Evolutionary conservation across 1,284 basidiomycete species (phyloP).

Genomic region (Sutorius eximius): DNA sequence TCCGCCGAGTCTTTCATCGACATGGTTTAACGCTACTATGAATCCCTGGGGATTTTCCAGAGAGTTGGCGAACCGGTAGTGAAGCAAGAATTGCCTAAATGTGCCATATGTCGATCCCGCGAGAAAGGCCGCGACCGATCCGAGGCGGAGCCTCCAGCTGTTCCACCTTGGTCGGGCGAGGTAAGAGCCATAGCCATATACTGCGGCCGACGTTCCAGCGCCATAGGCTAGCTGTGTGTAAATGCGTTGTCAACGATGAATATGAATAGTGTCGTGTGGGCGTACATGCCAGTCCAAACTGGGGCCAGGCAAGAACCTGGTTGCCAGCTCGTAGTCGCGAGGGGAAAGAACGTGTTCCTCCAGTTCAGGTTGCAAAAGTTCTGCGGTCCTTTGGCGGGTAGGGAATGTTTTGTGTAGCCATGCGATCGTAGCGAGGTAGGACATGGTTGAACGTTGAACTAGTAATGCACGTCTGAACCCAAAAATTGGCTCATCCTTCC

Average conservation of each 20-base stretch:
- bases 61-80: slow-evolving; percentile 46
- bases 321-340: slow-evolving; percentile 55
- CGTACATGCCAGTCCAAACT: slow-evolving; percentile 45
- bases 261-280: background rate
- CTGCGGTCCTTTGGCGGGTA: slow-evolving; percentile 35
- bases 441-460: slow-evolving; percentile 11
- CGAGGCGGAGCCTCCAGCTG: slow-evolving; percentile 25
- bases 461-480: background rate
- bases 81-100: slow-evolving; percentile 44
- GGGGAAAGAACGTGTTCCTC: slow-evolving; percentile 53
- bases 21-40: slow-evolving; percentile 40
- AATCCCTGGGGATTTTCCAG: slow-evolving; percentile 49
- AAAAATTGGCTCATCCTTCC: background rate
- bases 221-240: slow-evolving; percentile 30
- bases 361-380: slow-evolving; percentile 58
- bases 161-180: slow-evolving; percentile 33
- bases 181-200: slow-evolving; percentile 32
- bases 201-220: slow-evolving; percentile 24
- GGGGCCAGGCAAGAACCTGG: slow-evolving; percentile 49
- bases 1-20: slow-evolving; percentile 37
- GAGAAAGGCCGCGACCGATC: slow-evolving; percentile 26
- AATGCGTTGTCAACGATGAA: slow-evolving; percentile 6
- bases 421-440: slow-evolving; percentile 27
- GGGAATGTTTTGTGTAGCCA: slow-evolving; percentile 45
- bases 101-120: slow-evolving; percentile 34